phyloP scores from a whole-genome alignment of 2,329 filamentous ascomycete species.

The Fusarium proliferatum region DNA sequence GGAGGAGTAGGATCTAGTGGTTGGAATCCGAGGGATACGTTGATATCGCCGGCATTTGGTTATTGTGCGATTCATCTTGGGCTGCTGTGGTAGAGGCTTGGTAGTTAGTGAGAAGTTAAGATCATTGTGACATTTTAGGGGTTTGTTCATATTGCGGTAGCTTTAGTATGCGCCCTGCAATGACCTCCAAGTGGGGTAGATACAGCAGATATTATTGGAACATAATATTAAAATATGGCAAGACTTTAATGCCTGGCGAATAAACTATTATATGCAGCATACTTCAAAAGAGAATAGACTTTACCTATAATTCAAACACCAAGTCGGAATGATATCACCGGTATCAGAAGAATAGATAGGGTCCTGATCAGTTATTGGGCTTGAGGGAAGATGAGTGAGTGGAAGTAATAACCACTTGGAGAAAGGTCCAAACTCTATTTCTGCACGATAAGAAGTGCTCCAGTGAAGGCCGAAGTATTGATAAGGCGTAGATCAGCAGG shows the following conservation, averaged over 20 bases:
- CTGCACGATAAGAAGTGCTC: neutral
- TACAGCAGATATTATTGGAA: too few relatives aligned
- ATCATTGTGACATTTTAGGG: neutral
- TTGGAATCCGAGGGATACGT: fast-evolving
- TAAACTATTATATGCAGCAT: neutral
- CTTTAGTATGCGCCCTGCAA: too few relatives aligned
- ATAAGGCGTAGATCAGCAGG: neutral
- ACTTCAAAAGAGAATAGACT: neutral
- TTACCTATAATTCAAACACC: conserved; percentile 2
- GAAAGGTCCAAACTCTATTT: neutral
- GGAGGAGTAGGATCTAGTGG: neutral
- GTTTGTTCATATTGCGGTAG: fast-evolving
- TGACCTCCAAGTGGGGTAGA: neutral
- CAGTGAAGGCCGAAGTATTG: neutral
- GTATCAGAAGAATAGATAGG: conserved; percentile 15
- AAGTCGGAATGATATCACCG: neutral
- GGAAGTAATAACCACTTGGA: neutral
- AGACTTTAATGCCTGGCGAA: neutral
- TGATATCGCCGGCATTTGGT: neutral
- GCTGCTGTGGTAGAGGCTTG: fast-evolving
- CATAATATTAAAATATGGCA: too few relatives aligned
- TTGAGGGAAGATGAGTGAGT: neutral
- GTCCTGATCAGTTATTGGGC: neutral
- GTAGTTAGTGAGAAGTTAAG: neutral
- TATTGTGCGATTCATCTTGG: neutral